Conservation (phyloP, 257 asterid species). For the Solanum etuberosum region DNA sequence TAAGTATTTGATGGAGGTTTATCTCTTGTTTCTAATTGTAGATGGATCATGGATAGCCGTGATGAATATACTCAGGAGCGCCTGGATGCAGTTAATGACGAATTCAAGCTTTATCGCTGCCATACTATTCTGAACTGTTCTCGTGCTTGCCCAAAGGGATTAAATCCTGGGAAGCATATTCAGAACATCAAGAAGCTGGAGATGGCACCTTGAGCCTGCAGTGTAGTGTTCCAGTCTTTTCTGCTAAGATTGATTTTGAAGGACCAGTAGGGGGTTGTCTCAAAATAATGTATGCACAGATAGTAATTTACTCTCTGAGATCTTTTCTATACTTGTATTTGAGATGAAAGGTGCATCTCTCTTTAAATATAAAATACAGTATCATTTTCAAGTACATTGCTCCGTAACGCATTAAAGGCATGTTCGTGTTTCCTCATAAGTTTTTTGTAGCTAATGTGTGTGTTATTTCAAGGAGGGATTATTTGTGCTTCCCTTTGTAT, state of each 20-base stretch:
- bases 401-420: neutral
- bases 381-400: neutral
- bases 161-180: slow-evolving; percentile 84
- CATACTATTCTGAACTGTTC: slow-evolving; percentile 92
- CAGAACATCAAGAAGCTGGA: slow-evolving; percentile 89
- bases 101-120: slow-evolving; percentile 87
- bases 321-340: neutral
- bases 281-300: slow-evolving; percentile 10
- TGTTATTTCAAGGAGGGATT: neutral
- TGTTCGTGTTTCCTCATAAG: neutral
- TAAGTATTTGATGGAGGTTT: neutral
- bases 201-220: slow-evolving; percentile 6
- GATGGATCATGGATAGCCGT: slow-evolving; percentile 99
- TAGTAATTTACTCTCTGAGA: slow-evolving; percentile 3
- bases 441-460: neutral
- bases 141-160: slow-evolving; percentile 92
- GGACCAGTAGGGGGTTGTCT: slow-evolving; percentile 6
- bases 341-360: neutral
- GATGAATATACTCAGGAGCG: slow-evolving; percentile 91
- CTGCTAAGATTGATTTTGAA: slow-evolving; percentile 6
- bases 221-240: neutral
- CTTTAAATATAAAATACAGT: slow-evolving; percentile 6
- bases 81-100: slow-evolving; percentile 69
- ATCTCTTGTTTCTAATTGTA: slow-evolving; percentile 16
- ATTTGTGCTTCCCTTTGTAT: neutral